Percentiles rank a stretch among this genome's conserved stretches.
These are phyloP conservation scores for Taiozyma onychis DNA, from an alignment of 1,139 yeast species.

Conservation along the genomic window DNA sequence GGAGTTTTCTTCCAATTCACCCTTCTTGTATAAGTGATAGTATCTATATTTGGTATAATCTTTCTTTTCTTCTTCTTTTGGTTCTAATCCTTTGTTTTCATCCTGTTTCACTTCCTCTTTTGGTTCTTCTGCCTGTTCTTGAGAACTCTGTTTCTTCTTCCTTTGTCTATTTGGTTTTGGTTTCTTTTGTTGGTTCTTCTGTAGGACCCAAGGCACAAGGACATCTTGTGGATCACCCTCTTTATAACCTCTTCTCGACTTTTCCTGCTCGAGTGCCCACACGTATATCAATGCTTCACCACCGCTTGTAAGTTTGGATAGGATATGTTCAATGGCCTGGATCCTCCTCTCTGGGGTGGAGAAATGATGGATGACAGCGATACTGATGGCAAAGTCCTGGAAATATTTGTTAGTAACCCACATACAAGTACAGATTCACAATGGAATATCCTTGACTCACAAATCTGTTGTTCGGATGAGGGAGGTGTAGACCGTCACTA, in stretches of 20 bases:
- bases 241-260: constrained; percentile 35
- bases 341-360: constrained; percentile 76
- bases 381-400: constrained; percentile 82
- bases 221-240: constrained; percentile 77
- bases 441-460: constrained; percentile 4
- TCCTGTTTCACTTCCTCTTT: constrained; percentile 14
- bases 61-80: constrained; percentile 4
- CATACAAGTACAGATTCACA: too few relatives aligned
- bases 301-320: constrained; percentile 49
- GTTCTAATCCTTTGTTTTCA: constrained; percentile 16
- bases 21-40: constrained; percentile 79
- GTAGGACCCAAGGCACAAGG: constrained; percentile 88
- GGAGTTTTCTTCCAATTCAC: constrained; percentile 74
- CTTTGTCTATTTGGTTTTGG: constrained; percentile 24
- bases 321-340: constrained; percentile 63
- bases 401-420: background rate
- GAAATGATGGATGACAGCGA: constrained; percentile 95
- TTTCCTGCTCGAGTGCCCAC: constrained; percentile 94
- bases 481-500: constrained; percentile 66
- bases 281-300: constrained; percentile 82
- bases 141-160: constrained; percentile 28
- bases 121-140: constrained; percentile 23
- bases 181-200: constrained; percentile 15
- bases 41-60: constrained; percentile 63
- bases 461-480: constrained; percentile 51